Evolutionary conservation across 148 eudicot genomes (phyloP), one percentile per base, ranked within the genome.

Genomic region (Polygonum aviculare): DNA sequence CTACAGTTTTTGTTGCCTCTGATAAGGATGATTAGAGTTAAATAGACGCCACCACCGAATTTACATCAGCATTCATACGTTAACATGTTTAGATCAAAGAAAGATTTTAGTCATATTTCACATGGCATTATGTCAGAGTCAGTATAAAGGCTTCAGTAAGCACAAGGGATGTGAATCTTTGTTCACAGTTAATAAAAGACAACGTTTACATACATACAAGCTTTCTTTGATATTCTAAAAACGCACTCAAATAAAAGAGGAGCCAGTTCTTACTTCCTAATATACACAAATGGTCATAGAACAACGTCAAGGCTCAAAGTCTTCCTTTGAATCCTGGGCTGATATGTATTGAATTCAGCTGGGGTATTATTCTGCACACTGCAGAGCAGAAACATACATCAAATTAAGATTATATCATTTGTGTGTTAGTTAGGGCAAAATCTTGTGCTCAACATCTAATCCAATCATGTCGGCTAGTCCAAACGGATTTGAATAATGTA

Each of bases 351-450:
- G 44, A 67, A 15, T 14, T 36, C 44, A 15, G 18, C 45, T 67
- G 45, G 41, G 71, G 40, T 26, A 12, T 65, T 65, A 65, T 67
- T 35, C 41, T 67, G 72, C 72, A 67, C 72, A 67, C 72, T 67
- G 72, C 72, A 15, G 5, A 67, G 14, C 5, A 36, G n/a, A 67
- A 38, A 7, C 45, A 67, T 36, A 67, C 19, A 57, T 6, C 26
- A 67, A 65, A 35, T 65, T 65, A 35, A 62, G 38, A 62, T 45
- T 22, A 36, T 35, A 31, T 12, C 18, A 63, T 63, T 63, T 33
- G 14, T 1, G 35, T 33, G 70, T 33, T 40, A 63, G 40, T 63
- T 26, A 63, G 40, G 2, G 38, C 45, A 54, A 19, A 54, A 1
- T 57, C 63, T 57, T 1, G 7, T 57, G 11, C 35, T 57, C 35